These are phyloP conservation scores for Suillus ampliporus DNA, from an alignment of 768 basidiomycete genomes.

Conservation along the genomic window DNA sequence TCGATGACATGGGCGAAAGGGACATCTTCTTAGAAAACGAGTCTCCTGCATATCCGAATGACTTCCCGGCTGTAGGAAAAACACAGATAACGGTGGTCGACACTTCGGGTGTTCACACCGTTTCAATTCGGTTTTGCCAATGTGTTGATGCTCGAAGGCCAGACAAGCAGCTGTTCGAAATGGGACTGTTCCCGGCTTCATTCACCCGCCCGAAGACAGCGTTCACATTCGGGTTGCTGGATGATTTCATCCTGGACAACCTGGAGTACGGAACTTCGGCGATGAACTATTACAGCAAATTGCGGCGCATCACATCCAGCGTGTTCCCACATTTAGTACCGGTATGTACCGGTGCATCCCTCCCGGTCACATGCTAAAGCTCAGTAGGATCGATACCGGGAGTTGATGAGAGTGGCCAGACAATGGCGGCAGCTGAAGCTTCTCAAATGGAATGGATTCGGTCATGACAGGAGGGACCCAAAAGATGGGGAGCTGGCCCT, in stretches of 20 bases:
- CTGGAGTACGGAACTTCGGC: not conserved
- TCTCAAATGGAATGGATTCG: conserved; percentile 24
- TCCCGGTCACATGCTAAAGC: too few species aligned
- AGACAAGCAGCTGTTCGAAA: not conserved
- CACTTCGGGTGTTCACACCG: not conserved
- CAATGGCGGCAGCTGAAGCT: conserved; percentile 26
- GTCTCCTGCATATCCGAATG: too few species aligned
- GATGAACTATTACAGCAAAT: conserved; percentile 5
- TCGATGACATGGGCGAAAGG: too few species aligned
- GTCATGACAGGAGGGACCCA: not conserved
- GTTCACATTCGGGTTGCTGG: not conserved
- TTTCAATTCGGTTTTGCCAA: not conserved
- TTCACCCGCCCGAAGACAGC: not conserved
- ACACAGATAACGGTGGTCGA: not conserved
- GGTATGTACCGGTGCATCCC: not conserved
- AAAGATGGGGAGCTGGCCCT: not conserved
- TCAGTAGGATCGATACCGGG: conserved; percentile 17
- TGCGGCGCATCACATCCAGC: not conserved
- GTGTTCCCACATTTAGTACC: not conserved
- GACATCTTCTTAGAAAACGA: too few species aligned
- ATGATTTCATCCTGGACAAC: conserved; percentile 5
- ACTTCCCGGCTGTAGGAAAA: not conserved
- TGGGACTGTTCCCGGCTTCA: not conserved
- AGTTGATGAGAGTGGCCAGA: conserved; percentile 17
- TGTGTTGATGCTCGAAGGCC: not conserved